Base-by-base conservation (phyloP, 1,284 basidiomycete genomes). In the Apiotrichum gamsii region DNA sequence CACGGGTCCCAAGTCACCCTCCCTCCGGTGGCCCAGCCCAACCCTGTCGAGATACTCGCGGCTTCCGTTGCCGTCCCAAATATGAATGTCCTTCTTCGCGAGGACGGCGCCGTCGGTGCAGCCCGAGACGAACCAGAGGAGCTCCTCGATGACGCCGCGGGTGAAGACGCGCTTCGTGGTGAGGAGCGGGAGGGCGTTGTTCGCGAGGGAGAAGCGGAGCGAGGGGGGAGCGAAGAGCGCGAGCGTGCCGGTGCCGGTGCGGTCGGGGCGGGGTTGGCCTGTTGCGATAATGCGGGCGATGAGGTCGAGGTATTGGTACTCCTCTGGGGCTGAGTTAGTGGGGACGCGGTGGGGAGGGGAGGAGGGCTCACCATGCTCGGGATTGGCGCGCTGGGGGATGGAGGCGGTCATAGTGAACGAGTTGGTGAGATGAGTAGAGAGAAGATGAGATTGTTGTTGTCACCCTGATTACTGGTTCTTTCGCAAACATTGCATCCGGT, bases 11-110 rank as follows among this genome's bases (percentile, higher is more conserved):
- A 98, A 74, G 68, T 97, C 94, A 8, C 94, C 95, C 64, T 90
- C 85, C 2, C 86, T 75, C n/a, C 91, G 77, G 62, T 94, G 83
- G 0, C 77, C 77, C 16, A 98, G 74, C 0, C 94, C 93, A 16
- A 90, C 78, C 48, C 80, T 80, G 61, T 91, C 87, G 30, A 98
- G 74, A 61, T 94, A 98, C 52, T 82, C 85, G 54, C 84, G 80
- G 11, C 85, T 87, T 8, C 90, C 94, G 60, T 98, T 98, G 0
- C 91, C 93, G 66, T 96, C 91, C 94, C 95, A 98, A 60, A 98
- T 98, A 67, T 89, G 87, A 53, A 98, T 80, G 39, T 87, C 90
- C 63, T 87, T 87, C n/a, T 80, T 77, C 0, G 83, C 82, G 28
- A 98, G 79, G 0, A 84, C 60, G 13, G n/a, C 82, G 0, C 87